Percentiles rank a stretch among this genome's conserved stretches.
These are phyloP conservation scores for Tolypocladium inflatum DNA, from an alignment of 2,329 filamentous ascomycete species.

Conservation along the genomic window DNA sequence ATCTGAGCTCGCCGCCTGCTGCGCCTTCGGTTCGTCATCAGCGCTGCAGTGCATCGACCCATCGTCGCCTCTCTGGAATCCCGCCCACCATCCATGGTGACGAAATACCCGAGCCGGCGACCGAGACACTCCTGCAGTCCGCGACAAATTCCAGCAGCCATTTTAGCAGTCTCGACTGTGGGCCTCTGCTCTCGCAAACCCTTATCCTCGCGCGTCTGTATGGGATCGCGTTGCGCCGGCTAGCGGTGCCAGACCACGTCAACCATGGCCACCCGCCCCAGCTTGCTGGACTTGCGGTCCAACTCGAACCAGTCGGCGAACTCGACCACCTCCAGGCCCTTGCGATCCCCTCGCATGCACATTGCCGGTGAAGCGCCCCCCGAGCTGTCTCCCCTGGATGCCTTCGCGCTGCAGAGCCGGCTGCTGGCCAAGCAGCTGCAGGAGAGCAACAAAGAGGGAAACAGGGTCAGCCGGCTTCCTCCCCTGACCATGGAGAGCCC, in stretches of 20 bases:
- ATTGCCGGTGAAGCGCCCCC: slow-evolving; percentile 76
- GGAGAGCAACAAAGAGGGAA: slow-evolving; percentile 62
- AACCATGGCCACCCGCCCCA: slow-evolving; percentile 46
- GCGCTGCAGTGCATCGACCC: not conserved
- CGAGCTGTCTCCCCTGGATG: slow-evolving; percentile 87
- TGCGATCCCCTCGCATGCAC: slow-evolving; percentile 66
- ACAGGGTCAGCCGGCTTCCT: slow-evolving; percentile 75
- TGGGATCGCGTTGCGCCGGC: slow-evolving; percentile 4
- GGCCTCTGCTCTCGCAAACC: not conserved
- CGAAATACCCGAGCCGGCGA: slow-evolving; percentile 10
- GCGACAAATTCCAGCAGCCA: slow-evolving; percentile 4
- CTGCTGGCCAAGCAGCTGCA: slow-evolving; percentile 81
- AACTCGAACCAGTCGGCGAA: slow-evolving; percentile 41
- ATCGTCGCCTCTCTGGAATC: slow-evolving; percentile 1
- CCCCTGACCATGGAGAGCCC: slow-evolving; percentile 77
- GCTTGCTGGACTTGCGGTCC: slow-evolving; percentile 50
- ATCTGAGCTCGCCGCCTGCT: not conserved
- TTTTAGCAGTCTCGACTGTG: not conserved
- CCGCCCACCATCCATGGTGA: slow-evolving; percentile 6
- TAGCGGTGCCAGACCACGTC: slow-evolving; percentile 5
- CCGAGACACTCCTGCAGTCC: slow-evolving; percentile 9
- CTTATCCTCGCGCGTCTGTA: slow-evolving; percentile 1
- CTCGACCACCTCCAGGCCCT: slow-evolving; percentile 39
- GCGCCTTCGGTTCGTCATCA: not conserved
- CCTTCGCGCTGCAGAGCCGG: slow-evolving; percentile 85